A percentile compares a stretch with the other conserved stretches of the same genome.
Conservation (phyloP, 345 rosid genomes). For the Syzygium aqueum region DNA sequence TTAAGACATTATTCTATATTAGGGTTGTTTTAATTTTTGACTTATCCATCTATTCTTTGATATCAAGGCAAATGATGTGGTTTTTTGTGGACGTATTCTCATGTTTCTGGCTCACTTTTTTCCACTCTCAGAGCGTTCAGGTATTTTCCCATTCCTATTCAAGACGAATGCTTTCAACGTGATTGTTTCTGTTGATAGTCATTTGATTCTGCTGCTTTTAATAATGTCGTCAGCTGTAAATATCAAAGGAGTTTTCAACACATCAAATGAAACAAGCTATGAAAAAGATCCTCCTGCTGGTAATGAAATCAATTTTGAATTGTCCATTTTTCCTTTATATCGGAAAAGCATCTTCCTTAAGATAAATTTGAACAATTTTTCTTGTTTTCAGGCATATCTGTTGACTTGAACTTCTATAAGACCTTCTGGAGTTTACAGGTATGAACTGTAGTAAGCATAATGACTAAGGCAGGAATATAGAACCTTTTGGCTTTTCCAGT, state of each 20-base stretch:
- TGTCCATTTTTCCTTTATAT: not conserved
- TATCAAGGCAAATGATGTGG: constrained; percentile 85
- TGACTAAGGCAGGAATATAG: not conserved
- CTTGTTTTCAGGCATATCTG: constrained; percentile 52
- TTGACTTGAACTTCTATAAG: constrained; percentile 95
- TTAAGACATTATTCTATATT: not conserved
- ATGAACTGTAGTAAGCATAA: not conserved
- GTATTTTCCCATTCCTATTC: constrained; percentile 21
- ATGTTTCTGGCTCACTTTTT: constrained; percentile 96
- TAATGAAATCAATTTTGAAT: not conserved
- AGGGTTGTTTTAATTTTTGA: not conserved
- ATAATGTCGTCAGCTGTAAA: constrained; percentile 75
- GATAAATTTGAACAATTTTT: not conserved
- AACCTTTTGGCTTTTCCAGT: not conserved
- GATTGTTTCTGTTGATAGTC: constrained; percentile 1
- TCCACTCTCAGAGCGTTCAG: constrained; percentile 94
- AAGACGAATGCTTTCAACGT: not conserved
- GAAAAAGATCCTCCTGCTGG: constrained; percentile 91
- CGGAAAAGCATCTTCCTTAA: not conserved
- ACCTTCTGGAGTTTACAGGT: constrained; percentile 99
- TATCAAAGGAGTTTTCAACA: constrained; percentile 93
- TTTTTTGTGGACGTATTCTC: constrained; percentile 94
- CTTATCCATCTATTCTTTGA: constrained; percentile 3
- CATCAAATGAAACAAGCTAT: constrained; percentile 90
- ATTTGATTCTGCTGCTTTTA: constrained; percentile 1